Base-by-base conservation (phyloP, 306 rosid genomes). In the Leucaena leucocephala region DNA sequence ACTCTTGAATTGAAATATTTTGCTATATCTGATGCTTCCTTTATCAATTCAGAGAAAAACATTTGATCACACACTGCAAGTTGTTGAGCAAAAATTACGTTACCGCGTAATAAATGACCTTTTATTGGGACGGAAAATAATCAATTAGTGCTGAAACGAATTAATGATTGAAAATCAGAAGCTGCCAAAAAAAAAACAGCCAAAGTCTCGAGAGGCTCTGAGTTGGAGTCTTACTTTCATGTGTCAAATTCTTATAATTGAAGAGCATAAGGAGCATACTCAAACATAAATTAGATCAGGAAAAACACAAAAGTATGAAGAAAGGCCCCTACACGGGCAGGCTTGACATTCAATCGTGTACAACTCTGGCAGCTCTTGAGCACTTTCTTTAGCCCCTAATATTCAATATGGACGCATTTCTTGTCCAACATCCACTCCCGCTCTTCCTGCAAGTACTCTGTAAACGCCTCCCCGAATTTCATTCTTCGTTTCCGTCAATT, bases 11-110 rank as follows among this genome's bases (percentile, higher is more conserved):
- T 86, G 78, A 92, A 94, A 85, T 89, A 94, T 54, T 90, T 84
- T 21, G 81, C 85, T 71, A 92, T 85, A 13, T 88, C 93, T 16
- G 91, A 91, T 70, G 90, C 97, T 82, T 94, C 98, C 87, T 88
- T 94, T 92, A 74, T 91, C 84, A 94, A 71, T 87, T 91, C 97
- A 4, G 91, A 73, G 88, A 94, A 92, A 84, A 94, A 88, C 79
- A 84, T 48, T 68, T 88, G 87, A 83, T 94, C 98, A 58, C 97
- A 87, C 68, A 80, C 98, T 92, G 74, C 76, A 78, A 82, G 62
- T 58, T 68, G 72, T 46, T 43, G 50, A 35, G n/a, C 76, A 71
- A 82, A 12, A 76, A 68, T 48, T 8, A 58, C 22, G 21, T 77
- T 38, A 78, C 7, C 16, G 73, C 9, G 68, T 59, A 36, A 71